These are phyloP conservation scores for Exserohilum rostratum DNA, from an alignment of 2,329 filamentous ascomycete species.

Conservation along the genomic window DNA sequence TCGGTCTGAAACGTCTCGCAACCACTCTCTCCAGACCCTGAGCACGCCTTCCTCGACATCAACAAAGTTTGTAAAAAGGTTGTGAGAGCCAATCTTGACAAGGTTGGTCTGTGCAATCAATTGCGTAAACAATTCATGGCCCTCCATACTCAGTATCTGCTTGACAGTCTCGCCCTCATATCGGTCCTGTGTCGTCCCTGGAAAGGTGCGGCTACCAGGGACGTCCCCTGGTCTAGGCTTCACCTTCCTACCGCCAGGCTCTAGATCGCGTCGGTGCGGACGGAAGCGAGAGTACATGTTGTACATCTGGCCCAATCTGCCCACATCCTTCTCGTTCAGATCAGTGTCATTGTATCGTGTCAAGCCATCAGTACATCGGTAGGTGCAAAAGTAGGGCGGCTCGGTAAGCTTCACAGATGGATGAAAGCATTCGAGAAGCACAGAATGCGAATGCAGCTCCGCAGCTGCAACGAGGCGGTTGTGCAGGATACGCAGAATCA, in stretches of 20 bases:
- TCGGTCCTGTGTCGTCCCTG: constrained; percentile 33
- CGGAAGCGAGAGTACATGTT: constrained; percentile 73
- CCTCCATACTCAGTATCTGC: constrained; percentile 69
- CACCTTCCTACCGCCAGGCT: constrained; percentile 44
- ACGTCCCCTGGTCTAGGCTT: constrained; percentile 54
- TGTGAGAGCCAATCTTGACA: constrained; percentile 67
- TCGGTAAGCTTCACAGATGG: constrained; percentile 71
- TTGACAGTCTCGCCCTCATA: constrained; percentile 56
- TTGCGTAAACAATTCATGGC: constrained; percentile 75
- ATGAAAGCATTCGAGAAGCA: constrained; percentile 81
- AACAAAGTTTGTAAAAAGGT: constrained; percentile 67
- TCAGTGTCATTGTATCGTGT: constrained; percentile 50
- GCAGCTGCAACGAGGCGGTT: constrained; percentile 66
- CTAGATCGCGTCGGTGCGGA: constrained; percentile 65
- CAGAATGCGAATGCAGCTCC: constrained; percentile 64
- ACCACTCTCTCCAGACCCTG: constrained; percentile 75
- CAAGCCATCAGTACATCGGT: constrained; percentile 68
- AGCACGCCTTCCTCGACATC: constrained; percentile 72
- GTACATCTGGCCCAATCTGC: constrained; percentile 57
- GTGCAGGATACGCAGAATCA: constrained; percentile 69
- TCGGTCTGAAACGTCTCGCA: constrained; percentile 55
- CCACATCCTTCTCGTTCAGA: constrained; percentile 29
- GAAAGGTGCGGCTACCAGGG: constrained; percentile 52
- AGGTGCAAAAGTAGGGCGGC: constrained; percentile 72
- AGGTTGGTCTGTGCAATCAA: constrained; percentile 72